phyloP scores from a whole-genome alignment of 1,139 yeast species.

The Magnusiomyces suaveolens region DNA sequence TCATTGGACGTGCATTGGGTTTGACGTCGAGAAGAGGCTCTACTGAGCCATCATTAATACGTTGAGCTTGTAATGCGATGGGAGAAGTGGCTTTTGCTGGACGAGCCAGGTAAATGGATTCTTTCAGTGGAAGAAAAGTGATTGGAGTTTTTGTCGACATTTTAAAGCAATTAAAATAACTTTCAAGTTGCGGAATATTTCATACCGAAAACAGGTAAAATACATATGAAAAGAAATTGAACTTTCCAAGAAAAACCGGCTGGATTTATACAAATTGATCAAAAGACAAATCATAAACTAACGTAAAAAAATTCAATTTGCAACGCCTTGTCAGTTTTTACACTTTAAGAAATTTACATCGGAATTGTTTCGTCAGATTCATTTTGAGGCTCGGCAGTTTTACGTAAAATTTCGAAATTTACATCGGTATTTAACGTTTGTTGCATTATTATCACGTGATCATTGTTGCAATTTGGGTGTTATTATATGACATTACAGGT shows the following conservation, averaged over 20 bases:
- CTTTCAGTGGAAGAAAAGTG: not conserved
- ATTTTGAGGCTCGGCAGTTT: not conserved
- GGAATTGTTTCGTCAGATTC: not conserved
- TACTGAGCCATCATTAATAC: not conserved
- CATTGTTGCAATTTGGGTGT: no score
- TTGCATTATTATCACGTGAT: no score
- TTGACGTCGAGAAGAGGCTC: slow-evolving; percentile 4
- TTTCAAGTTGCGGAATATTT: not conserved
- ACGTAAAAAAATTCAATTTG: not conserved
- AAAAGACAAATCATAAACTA: not conserved
- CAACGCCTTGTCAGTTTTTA: not conserved
- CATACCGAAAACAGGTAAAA: not conserved
- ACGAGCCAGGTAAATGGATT: slow-evolving; percentile 2
- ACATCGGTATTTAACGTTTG: no score
- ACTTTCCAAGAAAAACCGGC: not conserved
- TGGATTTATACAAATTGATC: not conserved
- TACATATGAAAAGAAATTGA: not conserved
- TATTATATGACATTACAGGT: no score
- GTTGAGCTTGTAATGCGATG: slow-evolving; percentile 1
- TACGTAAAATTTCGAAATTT: not conserved
- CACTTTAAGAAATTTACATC: not conserved
- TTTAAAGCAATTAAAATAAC: not conserved
- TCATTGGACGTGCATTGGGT: not conserved
- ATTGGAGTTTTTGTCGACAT: not conserved
- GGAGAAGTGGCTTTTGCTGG: not conserved